Conservation (phyloP, 169 alveolate species). For the Plasmodium billcollinsi region DNA sequence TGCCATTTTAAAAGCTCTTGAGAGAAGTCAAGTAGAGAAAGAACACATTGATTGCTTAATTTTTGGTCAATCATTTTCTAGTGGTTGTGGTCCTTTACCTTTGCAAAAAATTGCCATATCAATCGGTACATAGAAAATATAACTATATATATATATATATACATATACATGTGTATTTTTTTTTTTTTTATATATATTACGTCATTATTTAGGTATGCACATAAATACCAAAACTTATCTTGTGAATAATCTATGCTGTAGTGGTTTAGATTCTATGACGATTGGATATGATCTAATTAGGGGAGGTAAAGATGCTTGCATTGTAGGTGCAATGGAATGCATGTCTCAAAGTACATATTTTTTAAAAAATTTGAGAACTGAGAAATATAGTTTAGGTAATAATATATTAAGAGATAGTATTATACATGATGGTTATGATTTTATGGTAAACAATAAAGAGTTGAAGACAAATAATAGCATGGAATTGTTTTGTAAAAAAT, state of each 20-base stretch:
- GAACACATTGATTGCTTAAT: slow-evolving; percentile 75
- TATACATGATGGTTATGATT: slow-evolving; percentile 76
- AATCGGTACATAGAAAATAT: slow-evolving; percentile 33
- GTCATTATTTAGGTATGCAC: slow-evolving; percentile 57
- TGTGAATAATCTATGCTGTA: slow-evolving; percentile 78
- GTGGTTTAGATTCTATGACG: slow-evolving; percentile 80
- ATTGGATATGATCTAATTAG: slow-evolving; percentile 76
- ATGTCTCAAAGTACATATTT: slow-evolving; percentile 82
- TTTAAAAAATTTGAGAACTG: slow-evolving; percentile 78
- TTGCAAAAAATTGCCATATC: slow-evolving; percentile 72
- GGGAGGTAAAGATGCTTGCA: slow-evolving; percentile 78
- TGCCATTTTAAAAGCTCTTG: slow-evolving; percentile 77
- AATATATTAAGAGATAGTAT: slow-evolving; percentile 76
- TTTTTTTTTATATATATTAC: no score
- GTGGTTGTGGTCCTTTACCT: slow-evolving; percentile 82
- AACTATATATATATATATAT: neutral
- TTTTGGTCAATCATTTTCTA: slow-evolving; percentile 80
- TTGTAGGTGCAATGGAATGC: slow-evolving; percentile 81
- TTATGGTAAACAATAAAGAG: slow-evolving; percentile 34
- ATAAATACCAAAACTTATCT: slow-evolving; percentile 71
- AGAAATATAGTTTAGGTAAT: slow-evolving; percentile 79
- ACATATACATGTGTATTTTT: neutral
- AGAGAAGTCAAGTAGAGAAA: slow-evolving; percentile 64
- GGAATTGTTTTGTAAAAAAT: slow-evolving; percentile 74
- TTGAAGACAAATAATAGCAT: slow-evolving; percentile 63